A percentile compares a stretch with the other conserved stretches of the same genome.
Evolutionary conservation across 1,139 yeast genomes (phyloP).

Genomic region (Scheffersomyces lignicola): DNA sequence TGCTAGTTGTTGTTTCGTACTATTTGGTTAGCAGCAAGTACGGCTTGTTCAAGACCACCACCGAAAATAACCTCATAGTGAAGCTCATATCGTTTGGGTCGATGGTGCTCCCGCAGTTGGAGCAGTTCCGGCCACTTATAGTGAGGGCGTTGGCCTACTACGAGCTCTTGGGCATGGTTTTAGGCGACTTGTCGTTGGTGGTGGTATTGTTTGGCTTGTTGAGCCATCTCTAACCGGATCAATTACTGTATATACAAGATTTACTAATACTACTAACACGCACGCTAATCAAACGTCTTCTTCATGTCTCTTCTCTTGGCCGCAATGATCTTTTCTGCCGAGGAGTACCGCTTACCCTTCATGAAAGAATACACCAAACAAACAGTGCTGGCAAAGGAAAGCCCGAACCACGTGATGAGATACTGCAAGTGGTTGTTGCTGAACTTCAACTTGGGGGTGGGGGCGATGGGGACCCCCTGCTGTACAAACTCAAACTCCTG

Average conservation of each 20-base stretch:
- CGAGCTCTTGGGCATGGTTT: conserved; percentile 36
- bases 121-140: conserved; percentile 28
- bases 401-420: conserved; percentile 92
- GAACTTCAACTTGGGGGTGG: conserved; percentile 72
- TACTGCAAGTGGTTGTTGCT: conserved; percentile 92
- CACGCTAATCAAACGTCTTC: conserved; percentile 16
- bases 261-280: conserved; percentile 2
- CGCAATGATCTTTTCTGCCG: conserved; percentile 43
- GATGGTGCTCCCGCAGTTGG: conserved; percentile 38
- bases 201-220: conserved; percentile 41
- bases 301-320: conserved; percentile 44
- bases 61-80: conserved; percentile 28
- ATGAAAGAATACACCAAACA: conserved; percentile 46
- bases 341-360: conserved; percentile 30
- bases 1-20: conserved; percentile 34
- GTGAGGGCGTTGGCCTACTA: conserved; percentile 35
- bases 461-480: conserved; percentile 91
- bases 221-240: conserved; percentile 19
- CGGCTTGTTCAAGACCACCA: conserved; percentile 23
- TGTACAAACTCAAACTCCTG: conserved; percentile 55
- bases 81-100: conserved; percentile 34
- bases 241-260: conserved; percentile 9
- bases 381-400: conserved; percentile 68
- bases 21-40: conserved; percentile 29
- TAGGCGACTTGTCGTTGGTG: conserved; percentile 40